Evolutionary conservation across 225 moss, liverwort and hornwort species (phyloP).

Genomic region (Marchantia polymorpha): DNA sequence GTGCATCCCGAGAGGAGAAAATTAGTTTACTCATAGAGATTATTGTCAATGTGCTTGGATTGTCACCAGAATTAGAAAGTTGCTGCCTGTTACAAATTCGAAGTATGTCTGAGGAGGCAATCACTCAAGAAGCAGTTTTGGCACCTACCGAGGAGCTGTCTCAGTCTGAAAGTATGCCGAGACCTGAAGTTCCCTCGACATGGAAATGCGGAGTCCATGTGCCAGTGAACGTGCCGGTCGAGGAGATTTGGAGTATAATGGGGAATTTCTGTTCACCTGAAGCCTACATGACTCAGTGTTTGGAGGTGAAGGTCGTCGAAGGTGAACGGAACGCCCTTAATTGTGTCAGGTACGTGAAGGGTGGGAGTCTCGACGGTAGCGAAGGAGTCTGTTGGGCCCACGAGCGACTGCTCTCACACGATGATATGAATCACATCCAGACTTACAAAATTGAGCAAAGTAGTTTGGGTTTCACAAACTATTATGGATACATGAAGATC

Average conservation of each 20-base stretch:
- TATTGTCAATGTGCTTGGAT: too few species aligned
- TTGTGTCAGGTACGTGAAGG: not conserved
- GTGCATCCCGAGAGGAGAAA: too few species aligned
- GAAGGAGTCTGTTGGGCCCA: not conserved
- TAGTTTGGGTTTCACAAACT: conserved; percentile 11
- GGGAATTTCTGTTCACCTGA: not conserved
- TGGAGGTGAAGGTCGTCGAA: conserved; percentile 6
- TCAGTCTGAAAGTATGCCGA: not conserved
- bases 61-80: too few species aligned
- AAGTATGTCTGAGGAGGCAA: not conserved
- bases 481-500: not conserved
- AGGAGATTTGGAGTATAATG: not conserved
- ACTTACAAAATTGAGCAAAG: conserved; percentile 9
- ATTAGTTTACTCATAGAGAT: too few species aligned
- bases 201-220: conserved; percentile 14
- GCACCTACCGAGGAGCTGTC: not conserved
- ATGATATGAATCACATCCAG: conserved; percentile 13
- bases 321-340: conserved; percentile 4
- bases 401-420: not conserved
- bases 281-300: not conserved
- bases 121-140: not conserved
- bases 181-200: not conserved
- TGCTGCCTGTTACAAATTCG: not conserved
- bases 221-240: not conserved
- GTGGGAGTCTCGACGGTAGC: not conserved